Base-by-base conservation (phyloP, 768 basidiomycete species). In the Hygrocybe punicea region DNA sequence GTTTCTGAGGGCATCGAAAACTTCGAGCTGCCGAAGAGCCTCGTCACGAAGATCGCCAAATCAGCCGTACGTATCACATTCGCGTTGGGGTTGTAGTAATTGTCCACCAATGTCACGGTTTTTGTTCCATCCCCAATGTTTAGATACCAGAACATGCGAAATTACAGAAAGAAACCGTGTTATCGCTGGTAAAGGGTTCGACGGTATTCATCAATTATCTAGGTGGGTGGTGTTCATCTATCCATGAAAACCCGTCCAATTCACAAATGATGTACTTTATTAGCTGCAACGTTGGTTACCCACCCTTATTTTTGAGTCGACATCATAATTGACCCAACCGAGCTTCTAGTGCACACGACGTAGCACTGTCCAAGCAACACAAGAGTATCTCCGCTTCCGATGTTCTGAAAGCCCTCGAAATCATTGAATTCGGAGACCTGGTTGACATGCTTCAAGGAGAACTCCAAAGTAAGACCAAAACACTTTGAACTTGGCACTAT, bases 191-290 rank as follows among this genome's bases (percentile, higher is more conserved):
- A 13, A 94, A 94, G 67, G 87, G 88, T 29, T 92, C 94, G 3
- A 95, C 95, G 0, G 89, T 98, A 51, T 98, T 98, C 70, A 94
- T 99, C 62, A 95, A 90, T 69, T 96, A 94, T 64, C 77, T 98
- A 7, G 87, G 95, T 89, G 69, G 62, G 86, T 74, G 29, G 51
- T 17, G 7, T 39, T 14, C 21, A 25, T 29, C 33, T 4, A 11
- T 34, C 7, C 10, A 7, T n/a, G n/a, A n/a, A n/a, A n/a, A n/a
- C n/a, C n/a, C n/a, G n/a, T n/a, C n/a, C n/a, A n/a, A n/a, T n/a
- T n/a, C n/a, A n/a, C n/a, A n/a, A n/a, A n/a, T n/a, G n/a, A n/a
- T n/a, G n/a, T n/a, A n/a, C n/a, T 23, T 46, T 25, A 59, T 5
- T 51, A 81, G 81, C 81, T 69, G 81, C 81, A 37, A 81, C 80